Percentiles rank a stretch among this genome's conserved stretches.
These are phyloP conservation scores for Exophiala sp. DNA, from an alignment of 2,329 filamentous ascomycete species.

Conservation along the genomic window DNA sequence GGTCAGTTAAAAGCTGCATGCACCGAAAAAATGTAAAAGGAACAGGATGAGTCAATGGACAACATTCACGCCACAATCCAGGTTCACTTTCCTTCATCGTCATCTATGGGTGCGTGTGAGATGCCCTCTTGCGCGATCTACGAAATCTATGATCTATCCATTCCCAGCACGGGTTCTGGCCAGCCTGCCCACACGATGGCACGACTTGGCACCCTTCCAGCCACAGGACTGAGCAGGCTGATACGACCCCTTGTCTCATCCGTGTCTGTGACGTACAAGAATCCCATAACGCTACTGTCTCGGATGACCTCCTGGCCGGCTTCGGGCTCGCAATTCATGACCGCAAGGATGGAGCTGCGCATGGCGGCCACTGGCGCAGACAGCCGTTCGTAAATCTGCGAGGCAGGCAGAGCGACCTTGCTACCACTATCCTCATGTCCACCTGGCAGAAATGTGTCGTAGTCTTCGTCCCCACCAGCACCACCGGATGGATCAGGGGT, in stretches of 20 bases:
- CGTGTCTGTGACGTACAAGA: constrained; percentile 87
- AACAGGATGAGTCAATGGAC: not conserved
- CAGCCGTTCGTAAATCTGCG: constrained; percentile 32
- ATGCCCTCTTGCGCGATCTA: not conserved
- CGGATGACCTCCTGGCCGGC: constrained; percentile 66
- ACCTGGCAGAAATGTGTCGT: constrained; percentile 37
- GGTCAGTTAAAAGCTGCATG: not conserved
- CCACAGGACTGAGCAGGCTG: constrained; percentile 77
- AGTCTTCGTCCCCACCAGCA: constrained; percentile 38
- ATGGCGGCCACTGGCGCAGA: constrained; percentile 45
- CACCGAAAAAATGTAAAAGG: not conserved
- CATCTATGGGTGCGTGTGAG: no score
- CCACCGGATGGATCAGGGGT: constrained; percentile 7
- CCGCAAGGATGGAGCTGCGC: constrained; percentile 77
- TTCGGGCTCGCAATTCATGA: constrained; percentile 71
- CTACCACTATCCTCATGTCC: constrained; percentile 31
- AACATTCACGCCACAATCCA: not conserved
- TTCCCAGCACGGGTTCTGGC: constrained; percentile 78
- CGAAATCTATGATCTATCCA: constrained; percentile 54
- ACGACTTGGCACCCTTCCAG: constrained; percentile 71
- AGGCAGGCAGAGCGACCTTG: constrained; percentile 26
- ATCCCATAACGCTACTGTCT: constrained; percentile 82
- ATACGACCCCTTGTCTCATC: constrained; percentile 79
- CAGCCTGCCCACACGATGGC: constrained; percentile 81
- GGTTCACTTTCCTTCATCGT: no score